Conservation (phyloP, 805 yeast species). For the Wickerhamiella occidentalis region DNA sequence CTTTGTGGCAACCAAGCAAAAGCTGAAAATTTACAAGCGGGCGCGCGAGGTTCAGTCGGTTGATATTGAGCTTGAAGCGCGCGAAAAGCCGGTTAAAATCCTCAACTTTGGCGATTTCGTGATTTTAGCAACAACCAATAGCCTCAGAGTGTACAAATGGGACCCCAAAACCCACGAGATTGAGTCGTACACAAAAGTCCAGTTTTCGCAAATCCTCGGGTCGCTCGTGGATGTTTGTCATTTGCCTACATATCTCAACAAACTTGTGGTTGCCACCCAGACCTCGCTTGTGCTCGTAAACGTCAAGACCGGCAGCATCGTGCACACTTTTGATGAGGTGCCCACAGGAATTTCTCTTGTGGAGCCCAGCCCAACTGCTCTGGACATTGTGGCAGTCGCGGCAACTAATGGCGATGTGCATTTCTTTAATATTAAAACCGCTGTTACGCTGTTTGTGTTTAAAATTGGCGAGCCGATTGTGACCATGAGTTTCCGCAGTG, state of each 20-base stretch:
- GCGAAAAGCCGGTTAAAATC: constrained; percentile 37
- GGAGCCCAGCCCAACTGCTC: constrained; percentile 64
- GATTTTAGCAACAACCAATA: constrained; percentile 37
- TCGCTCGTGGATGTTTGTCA: constrained; percentile 58
- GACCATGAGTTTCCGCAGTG: constrained; percentile 77
- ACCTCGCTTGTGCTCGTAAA: constrained; percentile 52
- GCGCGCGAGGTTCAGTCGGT: constrained; percentile 47
- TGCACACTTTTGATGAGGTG: constrained; percentile 44
- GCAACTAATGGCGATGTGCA: constrained; percentile 52
- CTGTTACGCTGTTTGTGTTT: constrained; percentile 39
- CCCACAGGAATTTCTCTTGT: constrained; percentile 51
- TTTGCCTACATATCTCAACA: constrained; percentile 86
- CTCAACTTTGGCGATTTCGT: constrained; percentile 68
- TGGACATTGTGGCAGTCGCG: constrained; percentile 75
- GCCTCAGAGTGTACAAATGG: constrained; percentile 44
- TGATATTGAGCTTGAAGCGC: constrained; percentile 25
- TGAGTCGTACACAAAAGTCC: constrained; percentile 56
- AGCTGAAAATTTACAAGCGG: constrained; percentile 68
- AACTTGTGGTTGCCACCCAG: constrained; percentile 71
- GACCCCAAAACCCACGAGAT: constrained; percentile 37
- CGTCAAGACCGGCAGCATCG: constrained; percentile 59
- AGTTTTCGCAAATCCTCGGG: constrained; percentile 53
- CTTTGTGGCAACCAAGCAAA: constrained; percentile 60
- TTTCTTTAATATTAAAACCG: constrained; percentile 58
- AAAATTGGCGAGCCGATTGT: constrained; percentile 32